Percentiles rank a stretch among this genome's conserved stretches.
Conservation (phyloP, 176 grass and related monocot species). For the Eragrostis curvula region DNA sequence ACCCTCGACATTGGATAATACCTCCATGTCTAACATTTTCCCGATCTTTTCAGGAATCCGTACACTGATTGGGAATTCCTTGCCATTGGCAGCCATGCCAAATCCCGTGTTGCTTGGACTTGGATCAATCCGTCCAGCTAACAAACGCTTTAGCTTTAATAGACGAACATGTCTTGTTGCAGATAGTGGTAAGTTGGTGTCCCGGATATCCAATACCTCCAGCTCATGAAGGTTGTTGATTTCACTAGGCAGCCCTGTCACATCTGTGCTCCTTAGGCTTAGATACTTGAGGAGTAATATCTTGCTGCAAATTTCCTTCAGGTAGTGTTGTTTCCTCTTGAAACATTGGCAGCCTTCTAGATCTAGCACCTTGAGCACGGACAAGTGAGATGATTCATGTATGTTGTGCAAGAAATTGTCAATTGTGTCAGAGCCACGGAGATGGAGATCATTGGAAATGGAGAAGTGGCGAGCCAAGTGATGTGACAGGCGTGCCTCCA, state of each 20-base stretch:
- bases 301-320: slow-evolving; percentile 28
- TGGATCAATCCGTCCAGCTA: background rate
- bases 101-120: background rate
- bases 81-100: too few species aligned
- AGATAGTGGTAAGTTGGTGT: background rate
- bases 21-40: slow-evolving; percentile 25
- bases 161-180: background rate
- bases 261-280: slow-evolving; percentile 17
- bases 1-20: background rate
- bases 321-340: background rate
- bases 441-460: slow-evolving; percentile 16
- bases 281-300: slow-evolving; percentile 29
- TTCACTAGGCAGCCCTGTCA: background rate
- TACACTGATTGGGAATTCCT: too few species aligned
- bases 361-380: slow-evolving; percentile 39
- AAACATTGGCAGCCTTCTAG: slow-evolving; percentile 3
- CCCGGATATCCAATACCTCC: slow-evolving; percentile 42
- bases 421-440: background rate
- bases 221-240: slow-evolving; percentile 42
- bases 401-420: background rate
- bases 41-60: background rate
- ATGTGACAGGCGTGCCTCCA: background rate
- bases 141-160: slow-evolving; percentile 36
- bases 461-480: slow-evolving; percentile 31
- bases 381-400: background rate